A percentile compares a stretch with the other conserved stretches of the same genome.
These are phyloP conservation scores for Austropuccinia psidii DNA, from an alignment of 1,284 basidiomycete genomes.

Conservation along the genomic window DNA sequence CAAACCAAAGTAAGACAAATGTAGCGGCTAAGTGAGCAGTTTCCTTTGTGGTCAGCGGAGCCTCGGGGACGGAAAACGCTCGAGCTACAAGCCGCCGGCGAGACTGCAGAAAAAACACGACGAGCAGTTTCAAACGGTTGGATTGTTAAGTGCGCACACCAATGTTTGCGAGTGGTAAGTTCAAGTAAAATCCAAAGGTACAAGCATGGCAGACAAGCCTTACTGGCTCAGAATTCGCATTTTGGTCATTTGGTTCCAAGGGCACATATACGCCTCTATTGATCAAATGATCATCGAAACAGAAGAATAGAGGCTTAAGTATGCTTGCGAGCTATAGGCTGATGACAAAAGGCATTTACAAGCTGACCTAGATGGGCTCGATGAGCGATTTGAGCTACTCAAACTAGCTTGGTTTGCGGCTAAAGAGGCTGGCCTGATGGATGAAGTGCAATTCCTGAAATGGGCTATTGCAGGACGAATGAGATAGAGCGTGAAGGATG, in stretches of 20 bases:
- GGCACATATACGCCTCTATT: neutral
- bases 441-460: conserved; percentile 41
- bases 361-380: neutral
- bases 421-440: neutral
- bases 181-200: neutral
- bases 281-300: no score
- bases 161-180: neutral
- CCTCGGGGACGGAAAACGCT: neutral
- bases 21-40: conserved; percentile 5
- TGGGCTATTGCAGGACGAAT: conserved; percentile 57
- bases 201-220: neutral
- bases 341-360: neutral
- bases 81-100: conserved; percentile 37
- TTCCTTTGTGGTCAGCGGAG: conserved; percentile 4
- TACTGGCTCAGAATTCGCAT: neutral
- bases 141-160: neutral
- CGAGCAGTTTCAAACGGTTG: neutral
- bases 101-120: conserved; percentile 48
- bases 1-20: conserved; percentile 65
- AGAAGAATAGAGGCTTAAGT: no score
- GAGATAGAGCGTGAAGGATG: conserved; percentile 81
- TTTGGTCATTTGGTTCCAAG: neutral
- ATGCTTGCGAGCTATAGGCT: no score
- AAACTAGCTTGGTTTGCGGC: neutral
- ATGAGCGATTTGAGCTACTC: neutral